phyloP scores from a whole-genome alignment of 345 rosid species.

The Euclidium syriacum region DNA sequence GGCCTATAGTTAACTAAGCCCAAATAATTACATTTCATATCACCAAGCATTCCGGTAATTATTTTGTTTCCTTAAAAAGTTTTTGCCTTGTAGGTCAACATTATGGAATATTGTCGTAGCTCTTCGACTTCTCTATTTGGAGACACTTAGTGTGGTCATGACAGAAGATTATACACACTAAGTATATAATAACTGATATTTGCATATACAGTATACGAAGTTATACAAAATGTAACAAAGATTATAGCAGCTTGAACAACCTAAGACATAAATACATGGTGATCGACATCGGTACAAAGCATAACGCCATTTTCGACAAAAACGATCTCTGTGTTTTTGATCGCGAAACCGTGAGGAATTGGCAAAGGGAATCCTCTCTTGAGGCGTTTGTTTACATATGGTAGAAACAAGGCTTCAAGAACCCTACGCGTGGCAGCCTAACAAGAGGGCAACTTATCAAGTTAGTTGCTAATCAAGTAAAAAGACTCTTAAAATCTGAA shows the following conservation, averaged over 20 bases:
- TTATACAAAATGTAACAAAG: not conserved
- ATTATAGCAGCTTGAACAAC: not conserved
- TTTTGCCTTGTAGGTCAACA: no score
- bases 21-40: not conserved
- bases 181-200: no score
- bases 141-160: no score
- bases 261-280: not conserved
- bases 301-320: slow-evolving; percentile 31
- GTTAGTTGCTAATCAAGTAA: not conserved
- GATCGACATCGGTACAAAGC: slow-evolving; percentile 43
- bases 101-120: no score
- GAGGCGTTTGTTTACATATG: slow-evolving; percentile 50
- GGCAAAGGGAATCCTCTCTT: slow-evolving; percentile 60
- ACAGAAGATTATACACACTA: not conserved
- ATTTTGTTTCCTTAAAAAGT: no score
- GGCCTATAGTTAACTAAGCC: not conserved
- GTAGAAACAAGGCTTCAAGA: slow-evolving; percentile 45
- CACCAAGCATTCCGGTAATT: no score
- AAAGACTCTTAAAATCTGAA: not conserved
- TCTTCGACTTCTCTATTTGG: no score
- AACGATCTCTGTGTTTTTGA: slow-evolving; percentile 42
- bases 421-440: slow-evolving; percentile 41
- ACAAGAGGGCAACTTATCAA: slow-evolving; percentile 6
- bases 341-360: slow-evolving; percentile 36
- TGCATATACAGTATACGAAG: not conserved